Evolutionary conservation across 2,329 filamentous ascomycete genomes (phyloP).

Genomic region (Xylaria sp.): DNA sequence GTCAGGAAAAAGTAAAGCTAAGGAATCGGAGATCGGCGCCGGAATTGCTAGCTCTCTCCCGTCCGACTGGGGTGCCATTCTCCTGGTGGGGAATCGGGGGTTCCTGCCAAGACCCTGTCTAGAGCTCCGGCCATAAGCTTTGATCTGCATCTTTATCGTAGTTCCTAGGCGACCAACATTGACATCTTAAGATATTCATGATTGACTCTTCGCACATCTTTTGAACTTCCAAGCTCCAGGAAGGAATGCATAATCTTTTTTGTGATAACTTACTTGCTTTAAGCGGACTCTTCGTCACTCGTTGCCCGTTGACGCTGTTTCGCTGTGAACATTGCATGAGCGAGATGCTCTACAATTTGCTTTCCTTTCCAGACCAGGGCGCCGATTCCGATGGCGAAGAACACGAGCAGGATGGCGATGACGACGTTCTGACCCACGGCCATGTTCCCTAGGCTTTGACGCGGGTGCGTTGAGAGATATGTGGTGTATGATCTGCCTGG

Average conservation of each 20-base stretch:
- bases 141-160: neutral
- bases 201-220: neutral
- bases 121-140: slow-evolving; percentile 6
- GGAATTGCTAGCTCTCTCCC: slow-evolving; percentile 15
- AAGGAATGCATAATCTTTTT: neutral
- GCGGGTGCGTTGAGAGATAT: neutral
- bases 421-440: slow-evolving; percentile 38
- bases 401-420: slow-evolving; percentile 48
- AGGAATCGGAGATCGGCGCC: slow-evolving; percentile 36
- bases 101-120: slow-evolving; percentile 18
- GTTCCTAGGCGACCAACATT: neutral
- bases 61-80: slow-evolving; percentile 9
- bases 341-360: slow-evolving; percentile 43
- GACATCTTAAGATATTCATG: neutral
- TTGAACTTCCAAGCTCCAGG: neutral
- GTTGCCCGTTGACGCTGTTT: slow-evolving; percentile 26
- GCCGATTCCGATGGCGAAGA: slow-evolving; percentile 41
- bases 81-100: slow-evolving; percentile 23
- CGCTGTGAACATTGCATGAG: slow-evolving; percentile 41
- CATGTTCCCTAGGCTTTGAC: slow-evolving; percentile 1
- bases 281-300: slow-evolving; percentile 11
- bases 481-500: neutral
- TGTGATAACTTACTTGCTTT: slow-evolving; percentile 10
- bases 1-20: slow-evolving; percentile 22
- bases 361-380: slow-evolving; percentile 43